A percentile compares a stretch with the other conserved stretches of the same genome.
Evolutionary conservation across 1,139 yeast species (phyloP).

Genomic region (Saccharomyces hybrid): DNA sequence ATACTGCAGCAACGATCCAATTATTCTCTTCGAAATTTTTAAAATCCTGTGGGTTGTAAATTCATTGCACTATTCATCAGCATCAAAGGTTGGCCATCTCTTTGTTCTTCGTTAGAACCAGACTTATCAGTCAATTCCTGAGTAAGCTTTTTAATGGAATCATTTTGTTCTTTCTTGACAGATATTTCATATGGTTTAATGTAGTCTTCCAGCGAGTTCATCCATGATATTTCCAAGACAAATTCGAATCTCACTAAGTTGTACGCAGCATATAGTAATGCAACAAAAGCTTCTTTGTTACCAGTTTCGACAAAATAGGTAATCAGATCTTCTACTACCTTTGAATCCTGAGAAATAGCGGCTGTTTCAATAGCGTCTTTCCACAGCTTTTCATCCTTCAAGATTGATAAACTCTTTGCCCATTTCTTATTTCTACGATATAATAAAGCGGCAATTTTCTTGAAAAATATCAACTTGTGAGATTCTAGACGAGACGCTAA

Average conservation of each 20-base stretch:
- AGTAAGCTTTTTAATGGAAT: constrained; percentile 56
- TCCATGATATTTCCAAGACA: constrained; percentile 86
- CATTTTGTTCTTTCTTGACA: constrained; percentile 67
- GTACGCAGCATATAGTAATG: constrained; percentile 80
- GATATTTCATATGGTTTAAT: constrained; percentile 90
- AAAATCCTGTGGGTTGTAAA: constrained; percentile 23
- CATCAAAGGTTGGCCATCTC: constrained; percentile 47
- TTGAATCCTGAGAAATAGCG: constrained; percentile 67
- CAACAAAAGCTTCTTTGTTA: constrained; percentile 91
- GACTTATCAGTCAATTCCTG: constrained; percentile 54
- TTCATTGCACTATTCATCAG: constrained; percentile 47
- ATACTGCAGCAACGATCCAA: not conserved
- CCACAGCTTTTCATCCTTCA: constrained; percentile 92
- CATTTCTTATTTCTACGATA: constrained; percentile 93
- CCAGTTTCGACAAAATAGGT: constrained; percentile 95
- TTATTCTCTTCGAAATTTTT: constrained; percentile 1
- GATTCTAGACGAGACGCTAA: constrained; percentile 89
- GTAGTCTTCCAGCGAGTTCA: constrained; percentile 71
- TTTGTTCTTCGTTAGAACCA: constrained; percentile 41
- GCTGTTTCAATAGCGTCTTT: constrained; percentile 90
- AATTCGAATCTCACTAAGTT: constrained; percentile 72
- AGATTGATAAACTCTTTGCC: constrained; percentile 77
- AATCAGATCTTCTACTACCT: constrained; percentile 81
- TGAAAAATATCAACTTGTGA: constrained; percentile 83
- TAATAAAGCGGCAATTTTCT: constrained; percentile 90